Base-by-base conservation (phyloP, 2,329 filamentous ascomycete genomes). In the Diaporthe citrichinensis region DNA sequence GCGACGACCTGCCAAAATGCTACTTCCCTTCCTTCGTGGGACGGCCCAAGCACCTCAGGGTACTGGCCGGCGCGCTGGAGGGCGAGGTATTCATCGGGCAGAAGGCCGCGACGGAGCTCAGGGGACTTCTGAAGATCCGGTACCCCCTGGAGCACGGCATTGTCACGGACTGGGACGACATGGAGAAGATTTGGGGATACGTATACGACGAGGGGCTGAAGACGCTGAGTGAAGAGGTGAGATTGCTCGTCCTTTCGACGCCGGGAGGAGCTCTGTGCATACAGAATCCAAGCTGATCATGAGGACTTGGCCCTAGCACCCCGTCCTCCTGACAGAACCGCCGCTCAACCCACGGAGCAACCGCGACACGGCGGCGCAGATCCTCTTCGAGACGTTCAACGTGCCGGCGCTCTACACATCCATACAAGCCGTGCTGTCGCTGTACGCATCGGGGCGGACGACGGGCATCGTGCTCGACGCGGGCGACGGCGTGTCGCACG, bases 101-200 rank as follows among this genome's bases (percentile, higher is more conserved):
- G 81, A 93, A 95, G 84, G 91, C 91, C 25, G 96, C 96, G 76
- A 94, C 95, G 80, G 96, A 98, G 82, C 89, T 98, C 81, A 92
- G 96, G 81, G 97, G 97, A 4, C 88, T 99, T 77, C 90, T 99
- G 80, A 99, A 98, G 90, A 98, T 99, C 81, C 91, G 92, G 79
- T 98, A 98, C 84, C 97, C 97, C 59, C 88, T 99, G 73, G 97
- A 98, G 87, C 97, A 99, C 84, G 97, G 97, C 80, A 97, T 99
- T 81, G 97, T 99, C 78, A 99, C 97, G 80, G 95, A 99, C 85
- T 99, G 97, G 97, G 97, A 98, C 83, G 97, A 99, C 83, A 99
- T 99, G 97, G 97, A 99, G 88, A 93, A 95, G 87, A 99, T 99
- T 86, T 99, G 97, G 97, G 94, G 97, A 81, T 97, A 98, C 82